Evolutionary conservation across 2,329 filamentous ascomycete species (phyloP), one percentile per base, ranked within the genome.

Genomic region (Exophiala sp.): DNA sequence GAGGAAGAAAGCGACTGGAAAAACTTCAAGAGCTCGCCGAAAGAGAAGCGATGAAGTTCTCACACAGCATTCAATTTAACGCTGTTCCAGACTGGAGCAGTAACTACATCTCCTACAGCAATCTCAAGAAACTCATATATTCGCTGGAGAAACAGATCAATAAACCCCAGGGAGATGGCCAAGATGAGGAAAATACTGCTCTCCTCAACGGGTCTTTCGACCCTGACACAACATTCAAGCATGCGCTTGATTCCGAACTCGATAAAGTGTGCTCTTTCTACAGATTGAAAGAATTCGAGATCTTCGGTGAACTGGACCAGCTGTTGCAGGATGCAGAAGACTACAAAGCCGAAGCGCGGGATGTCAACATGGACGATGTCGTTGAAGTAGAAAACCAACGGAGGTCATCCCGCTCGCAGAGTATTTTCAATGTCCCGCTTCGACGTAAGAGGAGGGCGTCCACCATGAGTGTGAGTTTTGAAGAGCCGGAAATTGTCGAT

Each of bases 71-170:
- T 62, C 93, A 98, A 76, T 98, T 98, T 74, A 98, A 98, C 74
- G 90, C 93, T 57, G 93, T 98, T 62, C 93, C 93, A n/a, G 93
- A 98, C 71, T 98, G 93, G 93, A 96, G 88, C 74, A 90, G 84
- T 63, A 83, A 97, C 70, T 98, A 98, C 70, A 94, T 98, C 65
- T 87, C 90, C 53, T 98, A 98, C 71, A 96, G 90, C 73, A 97
- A 96, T 65, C 79, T 98, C 62, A 98, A 98, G 77, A 98, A 98
- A 76, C 79, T 96, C 50, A 97, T 98, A 63, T 98, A 97, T 71
- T 83, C 86, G 55, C 85, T 98, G 58, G 93, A 98, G 73, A 95
- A 94, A 68, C 80, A 83, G 47, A 74, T 84, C 46, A 79, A 93
- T 66, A 82, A 85, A 54, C 64, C 68, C 2, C 68, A 72, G 46